Conservation (phyloP, 2,329 filamentous ascomycete genomes). For the Colletotrichum spaethianum region DNA sequence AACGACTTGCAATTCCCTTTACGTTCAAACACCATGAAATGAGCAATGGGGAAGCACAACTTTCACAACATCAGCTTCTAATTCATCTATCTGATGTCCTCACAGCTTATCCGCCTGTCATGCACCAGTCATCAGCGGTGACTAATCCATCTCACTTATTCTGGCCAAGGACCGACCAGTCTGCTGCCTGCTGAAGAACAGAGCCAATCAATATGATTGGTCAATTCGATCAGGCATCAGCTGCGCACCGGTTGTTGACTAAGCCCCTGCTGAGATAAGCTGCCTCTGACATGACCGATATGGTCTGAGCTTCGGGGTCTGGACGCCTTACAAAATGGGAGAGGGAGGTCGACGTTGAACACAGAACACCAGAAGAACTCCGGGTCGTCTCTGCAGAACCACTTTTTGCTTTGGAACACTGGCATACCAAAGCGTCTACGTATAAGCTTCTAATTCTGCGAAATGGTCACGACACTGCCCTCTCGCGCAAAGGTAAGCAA, state of each 20-base stretch:
- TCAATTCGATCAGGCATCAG: slow-evolving; percentile 25
- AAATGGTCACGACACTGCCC: slow-evolving; percentile 6
- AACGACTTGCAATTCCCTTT: too few relatives aligned
- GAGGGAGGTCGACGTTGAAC: not conserved
- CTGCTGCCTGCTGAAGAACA: not conserved
- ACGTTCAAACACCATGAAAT: too few relatives aligned
- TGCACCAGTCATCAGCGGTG: not conserved
- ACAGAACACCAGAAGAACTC: not conserved
- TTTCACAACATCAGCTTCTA: not conserved
- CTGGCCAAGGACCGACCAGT: not conserved
- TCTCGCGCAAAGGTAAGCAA: slow-evolving; percentile 19
- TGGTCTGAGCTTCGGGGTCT: slow-evolving; percentile 1
- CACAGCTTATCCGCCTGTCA: not conserved
- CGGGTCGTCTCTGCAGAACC: not conserved
- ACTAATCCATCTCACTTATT: not conserved
- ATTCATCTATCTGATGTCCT: not conserved
- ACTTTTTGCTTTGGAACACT: not conserved
- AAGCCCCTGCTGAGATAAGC: slow-evolving; percentile 9
- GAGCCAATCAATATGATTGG: not conserved
- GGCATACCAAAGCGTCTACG: not conserved
- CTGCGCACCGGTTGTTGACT: slow-evolving; percentile 5
- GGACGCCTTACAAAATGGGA: slow-evolving; percentile 20
- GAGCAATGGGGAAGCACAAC: not conserved
- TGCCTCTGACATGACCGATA: not conserved
- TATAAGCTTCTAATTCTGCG: rapidly evolving